phyloP scores from a whole-genome alignment of 345 rosid species.

The Orychophragmus violaceus region DNA sequence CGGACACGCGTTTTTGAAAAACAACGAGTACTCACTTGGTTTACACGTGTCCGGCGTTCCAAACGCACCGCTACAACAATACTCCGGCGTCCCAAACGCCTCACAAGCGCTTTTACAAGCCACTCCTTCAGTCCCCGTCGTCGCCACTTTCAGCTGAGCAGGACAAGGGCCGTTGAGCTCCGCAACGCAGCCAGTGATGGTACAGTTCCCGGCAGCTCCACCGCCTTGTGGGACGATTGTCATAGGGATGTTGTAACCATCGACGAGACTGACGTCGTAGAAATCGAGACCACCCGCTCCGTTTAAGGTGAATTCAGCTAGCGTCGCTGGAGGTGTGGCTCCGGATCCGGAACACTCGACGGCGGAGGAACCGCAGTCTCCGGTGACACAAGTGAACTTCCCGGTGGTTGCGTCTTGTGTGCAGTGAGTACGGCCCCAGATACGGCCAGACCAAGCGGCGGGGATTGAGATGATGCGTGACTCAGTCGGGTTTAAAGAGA shows the following conservation, averaged over 20 bases:
- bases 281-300: conserved; percentile 48
- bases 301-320: conserved; percentile 53
- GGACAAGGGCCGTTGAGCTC: conserved; percentile 57
- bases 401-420: conserved; percentile 46
- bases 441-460: conserved; percentile 54
- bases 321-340: conserved; percentile 50
- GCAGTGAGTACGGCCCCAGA: conserved; percentile 69
- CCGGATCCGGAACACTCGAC: conserved; percentile 48
- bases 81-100: conserved; percentile 47
- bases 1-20: conserved; percentile 56
- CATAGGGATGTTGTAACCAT: conserved; percentile 68
- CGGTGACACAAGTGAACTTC: conserved; percentile 54
- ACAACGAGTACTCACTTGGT: conserved; percentile 43
- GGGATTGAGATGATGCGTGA: conserved; percentile 38
- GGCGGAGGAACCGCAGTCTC: conserved; percentile 55
- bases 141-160: conserved; percentile 37
- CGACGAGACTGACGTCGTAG: conserved; percentile 68
- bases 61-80: conserved; percentile 59
- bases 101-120: conserved; percentile 66
- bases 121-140: conserved; percentile 25
- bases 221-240: conserved; percentile 41
- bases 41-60: conserved; percentile 50
- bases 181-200: conserved; percentile 39
- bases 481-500: conserved; percentile 40
- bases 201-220: conserved; percentile 37